Evolutionary conservation across 768 basidiomycete species (phyloP).

Genomic region (Leucocoprinus sp.): DNA sequence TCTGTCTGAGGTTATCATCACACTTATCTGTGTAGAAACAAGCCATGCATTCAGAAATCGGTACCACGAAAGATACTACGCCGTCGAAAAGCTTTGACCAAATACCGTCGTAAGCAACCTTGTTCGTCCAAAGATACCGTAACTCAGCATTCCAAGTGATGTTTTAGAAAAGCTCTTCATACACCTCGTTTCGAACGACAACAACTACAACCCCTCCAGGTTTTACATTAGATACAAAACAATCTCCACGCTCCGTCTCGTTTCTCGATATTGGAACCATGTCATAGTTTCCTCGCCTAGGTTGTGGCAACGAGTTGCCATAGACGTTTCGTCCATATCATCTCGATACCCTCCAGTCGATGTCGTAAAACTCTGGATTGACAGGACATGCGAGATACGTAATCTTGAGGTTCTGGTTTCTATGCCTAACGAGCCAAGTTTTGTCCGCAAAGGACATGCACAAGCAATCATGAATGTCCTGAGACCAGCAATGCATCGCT

Average conservation of each 20-base stretch:
- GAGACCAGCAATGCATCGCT: background rate
- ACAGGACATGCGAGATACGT: background rate
- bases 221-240: background rate
- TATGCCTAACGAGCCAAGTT: background rate
- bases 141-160: background rate
- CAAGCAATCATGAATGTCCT: background rate
- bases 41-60: too few relatives aligned
- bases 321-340: background rate
- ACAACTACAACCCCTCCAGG: background rate
- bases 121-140: too few relatives aligned
- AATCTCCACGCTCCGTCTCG: background rate
- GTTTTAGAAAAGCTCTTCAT: background rate
- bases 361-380: background rate
- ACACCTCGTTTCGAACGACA: background rate
- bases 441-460: background rate
- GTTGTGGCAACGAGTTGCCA: background rate
- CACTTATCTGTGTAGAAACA: too few relatives aligned
- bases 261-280: background rate
- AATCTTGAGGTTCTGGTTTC: background rate
- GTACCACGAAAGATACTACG: too few relatives aligned
- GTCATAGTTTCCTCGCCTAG: background rate
- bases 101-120: too few relatives aligned
- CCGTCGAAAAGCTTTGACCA: too few relatives aligned
- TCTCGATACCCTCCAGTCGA: background rate
- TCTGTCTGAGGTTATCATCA: too few relatives aligned